Base-by-base conservation (phyloP, 2,329 filamentous ascomycete genomes). In the Nemania sp. region DNA sequence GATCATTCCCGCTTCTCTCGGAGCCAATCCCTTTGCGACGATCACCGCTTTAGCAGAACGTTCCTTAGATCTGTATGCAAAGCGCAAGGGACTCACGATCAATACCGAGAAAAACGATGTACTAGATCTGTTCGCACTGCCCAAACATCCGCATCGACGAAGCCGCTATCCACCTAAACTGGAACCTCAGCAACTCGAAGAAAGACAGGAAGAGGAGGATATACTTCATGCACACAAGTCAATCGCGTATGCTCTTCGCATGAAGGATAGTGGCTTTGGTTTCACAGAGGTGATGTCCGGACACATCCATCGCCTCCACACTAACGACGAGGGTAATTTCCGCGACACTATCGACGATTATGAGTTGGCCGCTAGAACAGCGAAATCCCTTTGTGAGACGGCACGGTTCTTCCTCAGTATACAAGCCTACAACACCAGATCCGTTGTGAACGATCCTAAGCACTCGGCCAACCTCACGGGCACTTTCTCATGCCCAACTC, bases 41-140 rank as follows among this genome's bases (percentile, higher is more conserved):
- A 89, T 89, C 59, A 80, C 84, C 0, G 86, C 86, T 2, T 76
- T 90, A 17, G 84, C 86, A 0, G 86, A 89, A 69, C 75, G 86
- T 8, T 80, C 81, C 0, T 77, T 88, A 6, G 79, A 82, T 46
- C 66, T 75, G 5, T 79, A 80, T 45, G 74, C 77, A 2, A 59
- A 70, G 46, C 69, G 71, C 7, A 63, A 73, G 6, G 61, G 63
- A 0, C 71, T 84, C 9, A 56, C 52, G 5, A 78, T 86, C 46
- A 74, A 77, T 52, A 67, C 70, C 2, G 69, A 75, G 19, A 71
- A 70, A 20, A 81, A 80, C 52, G 75, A 71, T 1, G 64, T 76
- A 17, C 72, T 86, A 2, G 73, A 86, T 64, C 71, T 86, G 17
- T 83, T 83, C 54, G 80, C 77, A 7, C 67, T 75, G 43, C 83